Percentiles rank a stretch among this genome's conserved stretches.
Conservation (phyloP, 192 early-diverging fungal genomes). For the Coemansia sp. region DNA sequence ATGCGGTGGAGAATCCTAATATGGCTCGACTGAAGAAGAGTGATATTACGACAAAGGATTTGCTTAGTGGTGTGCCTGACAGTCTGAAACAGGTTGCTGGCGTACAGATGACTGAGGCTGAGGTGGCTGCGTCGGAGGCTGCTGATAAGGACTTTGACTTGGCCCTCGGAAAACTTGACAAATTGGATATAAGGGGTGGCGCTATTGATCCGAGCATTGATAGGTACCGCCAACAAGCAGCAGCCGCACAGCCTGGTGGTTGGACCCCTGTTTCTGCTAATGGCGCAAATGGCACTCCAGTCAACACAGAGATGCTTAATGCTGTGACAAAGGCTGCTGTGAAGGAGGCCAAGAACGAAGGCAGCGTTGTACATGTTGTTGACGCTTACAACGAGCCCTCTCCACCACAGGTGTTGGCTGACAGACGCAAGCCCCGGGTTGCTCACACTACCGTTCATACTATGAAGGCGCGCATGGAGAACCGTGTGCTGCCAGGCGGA, state of each 20-base stretch:
- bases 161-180: conserved; percentile 42
- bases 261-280: neutral
- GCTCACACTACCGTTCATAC: conserved; percentile 47
- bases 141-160: conserved; percentile 49
- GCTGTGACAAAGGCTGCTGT: conserved; percentile 48
- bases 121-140: conserved; percentile 17
- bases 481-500: conserved; percentile 17
- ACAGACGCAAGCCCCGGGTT: conserved; percentile 52
- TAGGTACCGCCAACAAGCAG: neutral
- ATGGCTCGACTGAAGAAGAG: conserved; percentile 25
- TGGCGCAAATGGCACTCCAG: conserved; percentile 17
- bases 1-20: conserved; percentile 43
- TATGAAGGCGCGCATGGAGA: conserved; percentile 55
- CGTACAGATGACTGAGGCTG: conserved; percentile 7
- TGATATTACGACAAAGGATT: conserved; percentile 16
- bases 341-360: conserved; percentile 45
- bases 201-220: neutral
- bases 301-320: conserved; percentile 32
- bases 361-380: conserved; percentile 37
- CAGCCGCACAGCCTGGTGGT: conserved; percentile 23
- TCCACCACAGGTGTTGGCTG: conserved; percentile 55
- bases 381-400: conserved; percentile 24
- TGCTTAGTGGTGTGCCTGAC: conserved; percentile 7
- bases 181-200: conserved; percentile 28
- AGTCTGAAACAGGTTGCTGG: conserved; percentile 14